These are phyloP conservation scores for Didymella keratinophila DNA, from an alignment of 2,329 filamentous ascomycete species.

Conservation along the genomic window DNA sequence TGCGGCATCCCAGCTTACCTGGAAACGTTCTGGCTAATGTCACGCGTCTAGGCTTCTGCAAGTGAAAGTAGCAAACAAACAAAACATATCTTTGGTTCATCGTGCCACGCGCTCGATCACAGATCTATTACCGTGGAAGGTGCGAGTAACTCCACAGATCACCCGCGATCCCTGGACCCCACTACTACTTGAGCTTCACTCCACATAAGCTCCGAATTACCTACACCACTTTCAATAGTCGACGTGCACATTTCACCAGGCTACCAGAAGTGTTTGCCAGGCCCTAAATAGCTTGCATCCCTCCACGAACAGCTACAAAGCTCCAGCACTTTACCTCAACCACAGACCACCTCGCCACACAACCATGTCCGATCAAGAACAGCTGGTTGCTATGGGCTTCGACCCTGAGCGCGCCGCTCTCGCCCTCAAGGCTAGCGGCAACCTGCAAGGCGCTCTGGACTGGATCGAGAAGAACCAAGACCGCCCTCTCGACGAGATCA, in stretches of 20 bases:
- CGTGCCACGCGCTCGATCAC: background rate
- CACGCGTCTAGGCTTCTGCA: background rate
- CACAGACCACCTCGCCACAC: conserved; percentile 18
- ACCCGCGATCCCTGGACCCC: conserved; percentile 14
- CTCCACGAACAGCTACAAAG: background rate
- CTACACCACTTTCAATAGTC: conserved; percentile 1
- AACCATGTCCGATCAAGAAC: conserved; percentile 63
- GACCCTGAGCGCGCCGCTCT: conserved; percentile 81
- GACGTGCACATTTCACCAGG: background rate
- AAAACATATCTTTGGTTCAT: background rate
- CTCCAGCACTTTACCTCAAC: conserved; percentile 2
- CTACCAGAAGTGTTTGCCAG: background rate
- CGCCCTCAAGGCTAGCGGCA: conserved; percentile 83
- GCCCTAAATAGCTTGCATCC: background rate
- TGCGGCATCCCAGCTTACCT: conserved; percentile 1
- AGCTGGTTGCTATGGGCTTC: conserved; percentile 76
- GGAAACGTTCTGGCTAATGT: background rate
- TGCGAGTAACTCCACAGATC: conserved; percentile 22
- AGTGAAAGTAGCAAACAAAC: background rate
- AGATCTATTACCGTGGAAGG: conserved; percentile 17
- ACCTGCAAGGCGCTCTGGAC: conserved; percentile 85
- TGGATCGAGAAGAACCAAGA: conserved; percentile 95
- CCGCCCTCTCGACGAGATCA: conserved; percentile 82
- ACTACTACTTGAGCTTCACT: conserved; percentile 19
- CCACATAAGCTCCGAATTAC: conserved; percentile 13